phyloP scores from a whole-genome alignment of 345 rosid genomes.

The Arabidopsis arenosa region DNA sequence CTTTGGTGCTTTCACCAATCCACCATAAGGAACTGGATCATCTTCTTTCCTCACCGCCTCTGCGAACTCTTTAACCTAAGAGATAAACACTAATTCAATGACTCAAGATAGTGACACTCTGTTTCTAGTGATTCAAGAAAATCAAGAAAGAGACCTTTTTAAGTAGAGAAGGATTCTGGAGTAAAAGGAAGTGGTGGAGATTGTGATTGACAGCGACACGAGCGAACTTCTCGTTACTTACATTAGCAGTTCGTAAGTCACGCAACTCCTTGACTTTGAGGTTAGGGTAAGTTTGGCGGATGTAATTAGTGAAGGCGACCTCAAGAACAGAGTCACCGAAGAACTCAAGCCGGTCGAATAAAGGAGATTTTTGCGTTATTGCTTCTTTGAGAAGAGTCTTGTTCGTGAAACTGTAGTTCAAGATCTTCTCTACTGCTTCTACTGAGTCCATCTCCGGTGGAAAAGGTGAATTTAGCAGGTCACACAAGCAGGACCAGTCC shows the following conservation, averaged over 20 bases:
- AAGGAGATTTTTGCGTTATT: not conserved
- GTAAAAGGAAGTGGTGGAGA: conserved; percentile 46
- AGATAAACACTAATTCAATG: not conserved
- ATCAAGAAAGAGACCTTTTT: conserved; percentile 40
- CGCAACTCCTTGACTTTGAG: conserved; percentile 53
- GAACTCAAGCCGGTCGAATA: conserved; percentile 59
- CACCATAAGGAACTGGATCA: conserved; percentile 48
- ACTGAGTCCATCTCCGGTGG: not conserved
- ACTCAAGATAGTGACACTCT: too few relatives aligned
- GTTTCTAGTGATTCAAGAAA: too few relatives aligned
- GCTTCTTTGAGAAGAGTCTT: conserved; percentile 38
- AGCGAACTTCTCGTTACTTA: conserved; percentile 72
- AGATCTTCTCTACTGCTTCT: conserved; percentile 51
- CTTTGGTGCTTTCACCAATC: conserved; percentile 65
- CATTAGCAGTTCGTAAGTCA: conserved; percentile 51
- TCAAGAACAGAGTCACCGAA: conserved; percentile 64
- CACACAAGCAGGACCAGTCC: not conserved
- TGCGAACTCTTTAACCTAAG: conserved; percentile 54
- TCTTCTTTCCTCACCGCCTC: conserved; percentile 44
- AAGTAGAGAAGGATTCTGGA: conserved; percentile 42
- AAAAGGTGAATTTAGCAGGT: not conserved
- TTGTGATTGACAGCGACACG: conserved; percentile 60
- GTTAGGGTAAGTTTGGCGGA: conserved; percentile 51
- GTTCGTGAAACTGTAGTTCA: conserved; percentile 51
- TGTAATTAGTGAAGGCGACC: conserved; percentile 51